Base-by-base conservation (phyloP, 371 early-diverging fungal species). In the Mucor lusitanicus region DNA sequence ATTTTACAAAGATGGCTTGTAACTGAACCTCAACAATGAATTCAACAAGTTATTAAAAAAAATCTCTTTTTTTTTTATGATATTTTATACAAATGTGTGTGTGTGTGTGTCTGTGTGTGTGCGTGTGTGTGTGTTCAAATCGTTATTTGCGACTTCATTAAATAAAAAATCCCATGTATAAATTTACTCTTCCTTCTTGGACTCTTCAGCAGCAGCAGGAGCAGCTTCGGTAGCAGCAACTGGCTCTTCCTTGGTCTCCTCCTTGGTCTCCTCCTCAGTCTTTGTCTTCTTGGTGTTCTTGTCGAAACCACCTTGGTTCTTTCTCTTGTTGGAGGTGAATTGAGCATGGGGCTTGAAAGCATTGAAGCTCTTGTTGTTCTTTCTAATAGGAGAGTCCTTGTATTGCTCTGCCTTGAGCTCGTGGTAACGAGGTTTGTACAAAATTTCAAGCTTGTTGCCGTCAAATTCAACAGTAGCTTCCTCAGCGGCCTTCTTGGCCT, bases 1-100 rank as follows among this genome's bases (percentile, higher is more conserved):
- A 76, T 88, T 19, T 58, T 88, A 19, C 82, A 86, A 56, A 74
- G 82, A 46, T 88, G 88, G 88, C 71, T 88, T 3, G 53, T 63
- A 7, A 71, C 71, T 0, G 40, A 48, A 23, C 67, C 67, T 63
- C 71, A 71, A 53, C 35, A 40, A 53, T 53, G 27, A 53, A 53
- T 30, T 3, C 30, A 3, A 30, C 30, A 30, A 30, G 30, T 30
- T n/a, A 44, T 19, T 15, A 42, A n/a, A n/a, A n/a, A n/a, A n/a
- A n/a, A n/a, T n/a, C n/a, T n/a, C n/a, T n/a, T n/a, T n/a, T n/a
- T n/a, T n/a, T n/a, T n/a, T n/a, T n/a, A n/a, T 15, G 42, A 2
- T 44, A 44, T 33, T 33, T 33, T 33, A 5, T 33, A 33, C 33
- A 33, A 33, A 1, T 33, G 33, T 33, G 30, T 30, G 6, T 30